Percentiles rank a stretch among this genome's conserved stretches.
phyloP scores from a whole-genome alignment of 2,329 filamentous ascomycete genomes.

The Polytolypa hystricis region DNA sequence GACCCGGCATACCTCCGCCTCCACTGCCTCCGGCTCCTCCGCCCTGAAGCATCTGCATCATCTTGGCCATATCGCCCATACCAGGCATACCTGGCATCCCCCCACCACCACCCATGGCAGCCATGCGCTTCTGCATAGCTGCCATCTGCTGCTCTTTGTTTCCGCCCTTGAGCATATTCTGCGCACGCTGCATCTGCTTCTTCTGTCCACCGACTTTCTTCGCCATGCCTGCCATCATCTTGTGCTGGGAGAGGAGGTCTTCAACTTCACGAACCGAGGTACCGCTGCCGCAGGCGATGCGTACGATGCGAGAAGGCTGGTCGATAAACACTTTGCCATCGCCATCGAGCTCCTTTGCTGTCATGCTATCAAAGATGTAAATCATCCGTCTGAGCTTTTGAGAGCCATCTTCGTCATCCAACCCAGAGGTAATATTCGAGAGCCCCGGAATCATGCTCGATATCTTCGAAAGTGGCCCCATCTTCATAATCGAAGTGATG shows the following conservation, averaged over 20 bases:
- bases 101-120: conserved; percentile 73
- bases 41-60: conserved; percentile 88
- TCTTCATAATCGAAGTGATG: conserved; percentile 97
- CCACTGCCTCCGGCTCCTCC: conserved; percentile 48
- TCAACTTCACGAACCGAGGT: conserved; percentile 89
- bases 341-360: conserved; percentile 83
- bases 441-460: conserved; percentile 97
- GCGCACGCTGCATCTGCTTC: conserved; percentile 93
- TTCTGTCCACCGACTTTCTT: conserved; percentile 98
- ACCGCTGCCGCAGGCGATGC: conserved; percentile 79
- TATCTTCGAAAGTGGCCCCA: conserved; percentile 95
- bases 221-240: conserved; percentile 98
- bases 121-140: conserved; percentile 91
- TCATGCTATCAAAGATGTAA: conserved; percentile 98
- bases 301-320: conserved; percentile 83
- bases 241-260: conserved; percentile 91
- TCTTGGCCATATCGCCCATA: conserved; percentile 81
- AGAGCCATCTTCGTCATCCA: conserved; percentile 94
- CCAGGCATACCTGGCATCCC: conserved; percentile 53
- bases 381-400: conserved; percentile 95
- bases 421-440: conserved; percentile 82
- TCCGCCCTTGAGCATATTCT: conserved; percentile 78
- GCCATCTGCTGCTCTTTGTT: conserved; percentile 91
- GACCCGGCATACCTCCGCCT: conserved; percentile 53
- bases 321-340: conserved; percentile 92